Evolutionary conservation across 2,329 filamentous ascomycete genomes (phyloP).

Genomic region (Aspergillus novoparasiticus): DNA sequence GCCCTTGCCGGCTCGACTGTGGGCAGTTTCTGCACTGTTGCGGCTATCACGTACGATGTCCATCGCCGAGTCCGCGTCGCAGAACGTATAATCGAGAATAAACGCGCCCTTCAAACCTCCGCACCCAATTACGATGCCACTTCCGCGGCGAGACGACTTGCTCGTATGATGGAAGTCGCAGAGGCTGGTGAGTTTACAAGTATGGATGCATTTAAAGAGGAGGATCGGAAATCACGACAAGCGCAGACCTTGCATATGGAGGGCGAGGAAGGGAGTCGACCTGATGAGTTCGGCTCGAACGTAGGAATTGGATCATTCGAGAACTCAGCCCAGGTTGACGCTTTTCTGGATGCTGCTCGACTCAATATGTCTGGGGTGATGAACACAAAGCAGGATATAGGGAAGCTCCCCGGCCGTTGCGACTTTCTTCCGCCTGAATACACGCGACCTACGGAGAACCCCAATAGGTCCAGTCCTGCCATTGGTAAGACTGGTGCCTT

Average conservation of each 20-base stretch:
- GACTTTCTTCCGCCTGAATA: slow-evolving; percentile 9
- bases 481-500: not conserved
- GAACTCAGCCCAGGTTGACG: slow-evolving; percentile 1
- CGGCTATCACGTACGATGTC: slow-evolving; percentile 46
- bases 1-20: slow-evolving; percentile 41
- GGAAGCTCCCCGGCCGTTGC: not conserved
- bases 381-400: not conserved
- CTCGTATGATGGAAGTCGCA: slow-evolving; percentile 47
- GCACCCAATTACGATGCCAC: slow-evolving; percentile 46
- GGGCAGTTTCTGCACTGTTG: slow-evolving; percentile 44
- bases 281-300: not conserved
- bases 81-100: slow-evolving; percentile 48
- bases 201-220: slow-evolving; percentile 37
- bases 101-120: slow-evolving; percentile 44
- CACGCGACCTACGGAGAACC: slow-evolving; percentile 4
- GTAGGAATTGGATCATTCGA: not conserved
- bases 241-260: slow-evolving; percentile 8
- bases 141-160: slow-evolving; percentile 38
- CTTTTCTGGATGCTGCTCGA: slow-evolving; percentile 8
- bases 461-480: not conserved
- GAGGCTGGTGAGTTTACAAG: slow-evolving; percentile 47
- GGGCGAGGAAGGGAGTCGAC: not conserved
- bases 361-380: not conserved
- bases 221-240: slow-evolving; percentile 23
- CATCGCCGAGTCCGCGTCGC: slow-evolving; percentile 44